phyloP scores from a whole-genome alignment of 257 asterid species.

The Solanum lycopersicoides region DNA sequence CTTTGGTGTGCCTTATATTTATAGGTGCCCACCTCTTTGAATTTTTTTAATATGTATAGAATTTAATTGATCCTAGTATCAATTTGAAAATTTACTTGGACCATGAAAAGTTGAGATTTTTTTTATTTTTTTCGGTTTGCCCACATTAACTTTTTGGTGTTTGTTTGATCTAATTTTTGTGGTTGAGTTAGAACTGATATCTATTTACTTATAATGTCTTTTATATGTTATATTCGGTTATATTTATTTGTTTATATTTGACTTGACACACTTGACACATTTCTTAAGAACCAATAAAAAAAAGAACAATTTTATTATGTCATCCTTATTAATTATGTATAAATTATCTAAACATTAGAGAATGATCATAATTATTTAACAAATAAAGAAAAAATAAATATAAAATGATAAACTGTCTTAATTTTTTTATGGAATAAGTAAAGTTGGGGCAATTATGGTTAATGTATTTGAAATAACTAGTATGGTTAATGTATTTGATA shows the following conservation, averaged over 20 bases:
- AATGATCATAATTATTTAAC: background rate
- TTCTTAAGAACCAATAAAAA: too few species aligned
- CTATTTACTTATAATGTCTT: background rate
- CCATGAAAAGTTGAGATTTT: background rate
- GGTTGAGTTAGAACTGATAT: background rate
- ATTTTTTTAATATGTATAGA: background rate
- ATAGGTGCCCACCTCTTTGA: background rate
- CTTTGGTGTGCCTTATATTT: background rate
- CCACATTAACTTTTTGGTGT: background rate
- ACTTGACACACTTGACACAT: too few species aligned
- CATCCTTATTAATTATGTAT: too few species aligned
- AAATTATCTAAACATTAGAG: background rate
- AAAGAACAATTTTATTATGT: too few species aligned
- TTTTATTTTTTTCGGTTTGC: too few species aligned
- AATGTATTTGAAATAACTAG: too few species aligned
- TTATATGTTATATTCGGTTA: accelerated
- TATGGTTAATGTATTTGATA: too few species aligned
- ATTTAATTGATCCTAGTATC: background rate
- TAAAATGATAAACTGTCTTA: too few species aligned
- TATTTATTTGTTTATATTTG: background rate
- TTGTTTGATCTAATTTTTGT: background rate
- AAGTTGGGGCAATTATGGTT: too few species aligned
- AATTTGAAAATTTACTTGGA: background rate
- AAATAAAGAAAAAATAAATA: too few species aligned
- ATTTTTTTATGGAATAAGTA: too few species aligned